Percentiles rank a stretch among this genome's conserved stretches.
Evolutionary conservation across 192 early-diverging fungal genomes (phyloP).

Genomic region (Coemansia brasiliensis): DNA sequence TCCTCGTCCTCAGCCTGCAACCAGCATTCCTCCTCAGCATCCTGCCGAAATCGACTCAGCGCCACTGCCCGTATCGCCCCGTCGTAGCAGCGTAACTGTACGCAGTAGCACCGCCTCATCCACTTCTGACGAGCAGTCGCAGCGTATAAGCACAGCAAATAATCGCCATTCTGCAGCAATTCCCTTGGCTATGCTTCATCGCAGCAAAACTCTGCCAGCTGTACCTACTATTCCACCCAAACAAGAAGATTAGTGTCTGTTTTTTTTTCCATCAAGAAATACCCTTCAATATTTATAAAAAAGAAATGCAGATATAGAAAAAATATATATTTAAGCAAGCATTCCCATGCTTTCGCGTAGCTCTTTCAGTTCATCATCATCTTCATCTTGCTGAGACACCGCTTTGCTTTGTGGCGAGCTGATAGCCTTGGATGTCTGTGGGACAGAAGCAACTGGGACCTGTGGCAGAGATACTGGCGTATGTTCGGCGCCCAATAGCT

Average conservation of each 20-base stretch:
- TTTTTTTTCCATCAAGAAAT: no score
- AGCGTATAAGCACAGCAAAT: slow-evolving; percentile 4
- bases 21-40: neutral
- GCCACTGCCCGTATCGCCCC: slow-evolving; percentile 7
- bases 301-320: slow-evolving; percentile 1
- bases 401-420: neutral
- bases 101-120: slow-evolving; percentile 6
- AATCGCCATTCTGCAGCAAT: slow-evolving; percentile 25
- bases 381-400: slow-evolving; percentile 24
- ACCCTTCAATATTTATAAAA: neutral
- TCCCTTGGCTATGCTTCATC: slow-evolving; percentile 42
- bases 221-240: slow-evolving; percentile 4
- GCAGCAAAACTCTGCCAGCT: slow-evolving; percentile 36
- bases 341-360: slow-evolving; percentile 49
- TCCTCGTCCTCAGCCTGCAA: slow-evolving; percentile 23
- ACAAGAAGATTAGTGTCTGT: no score
- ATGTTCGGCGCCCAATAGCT: slow-evolving; percentile 73
- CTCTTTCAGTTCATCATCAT: slow-evolving; percentile 47
- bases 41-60: neutral
- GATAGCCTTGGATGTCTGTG: no score
- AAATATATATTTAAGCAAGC: slow-evolving; percentile 16
- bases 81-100: slow-evolving; percentile 18
- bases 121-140: slow-evolving; percentile 2
- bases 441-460: slow-evolving; percentile 31
- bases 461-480: slow-evolving; percentile 65